phyloP scores from a whole-genome alignment of 345 rosid genomes.

The Rhizophora apiculata region DNA sequence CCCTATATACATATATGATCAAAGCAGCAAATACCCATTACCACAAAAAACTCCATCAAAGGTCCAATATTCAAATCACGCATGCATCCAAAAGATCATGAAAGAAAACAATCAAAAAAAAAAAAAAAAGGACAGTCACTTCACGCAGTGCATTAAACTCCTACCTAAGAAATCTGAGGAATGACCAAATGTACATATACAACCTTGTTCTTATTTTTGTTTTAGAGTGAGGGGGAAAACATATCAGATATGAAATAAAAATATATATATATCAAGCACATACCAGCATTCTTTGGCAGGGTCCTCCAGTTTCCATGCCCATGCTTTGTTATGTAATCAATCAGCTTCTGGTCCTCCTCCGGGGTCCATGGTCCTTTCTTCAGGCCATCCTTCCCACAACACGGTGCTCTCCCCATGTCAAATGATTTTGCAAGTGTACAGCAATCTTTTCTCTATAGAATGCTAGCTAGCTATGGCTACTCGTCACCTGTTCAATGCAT shows the following conservation, averaged over 20 bases:
- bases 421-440: neutral
- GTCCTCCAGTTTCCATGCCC: constrained; percentile 3
- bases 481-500: too few relatives aligned
- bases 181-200: too few relatives aligned
- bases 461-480: neutral
- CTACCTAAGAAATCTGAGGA: too few relatives aligned
- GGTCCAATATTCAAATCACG: neutral
- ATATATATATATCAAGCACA: neutral
- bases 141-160: too few relatives aligned
- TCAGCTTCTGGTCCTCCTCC: constrained; percentile 1
- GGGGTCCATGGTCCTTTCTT: constrained; percentile 5
- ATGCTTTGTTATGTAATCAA: neutral
- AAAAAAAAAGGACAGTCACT: too few relatives aligned
- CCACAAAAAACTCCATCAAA: neutral
- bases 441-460: neutral
- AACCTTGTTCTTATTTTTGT: too few relatives aligned
- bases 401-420: neutral
- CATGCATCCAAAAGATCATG: neutral
- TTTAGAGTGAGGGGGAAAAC: too few relatives aligned
- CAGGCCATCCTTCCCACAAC: neutral
- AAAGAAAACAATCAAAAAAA: too few relatives aligned
- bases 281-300: neutral
- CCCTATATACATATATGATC: neutral
- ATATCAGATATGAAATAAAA: too few relatives aligned
- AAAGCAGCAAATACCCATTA: neutral